Percentiles rank a stretch among this genome's conserved stretches.
Conservation (phyloP, 2,329 filamentous ascomycete genomes). For the Sarocladiaceae sp. region DNA sequence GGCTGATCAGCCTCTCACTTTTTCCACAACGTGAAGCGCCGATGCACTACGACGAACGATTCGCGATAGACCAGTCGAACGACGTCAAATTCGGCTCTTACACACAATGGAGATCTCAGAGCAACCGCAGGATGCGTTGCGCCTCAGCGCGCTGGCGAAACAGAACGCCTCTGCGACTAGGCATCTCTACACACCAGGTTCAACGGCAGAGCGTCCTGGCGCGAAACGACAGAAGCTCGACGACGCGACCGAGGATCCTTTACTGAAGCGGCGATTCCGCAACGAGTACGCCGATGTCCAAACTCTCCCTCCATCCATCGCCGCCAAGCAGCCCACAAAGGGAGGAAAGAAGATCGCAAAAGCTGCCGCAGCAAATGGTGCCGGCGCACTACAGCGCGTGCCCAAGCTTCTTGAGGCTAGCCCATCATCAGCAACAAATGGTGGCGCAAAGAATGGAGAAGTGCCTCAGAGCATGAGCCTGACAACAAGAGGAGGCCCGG, state of each 20-base stretch:
- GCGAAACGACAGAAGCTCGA: constrained; percentile 35
- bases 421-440: constrained; percentile 14
- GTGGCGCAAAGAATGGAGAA: constrained; percentile 7
- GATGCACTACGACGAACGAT: constrained; percentile 5
- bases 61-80: too few relatives aligned
- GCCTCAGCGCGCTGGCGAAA: constrained; percentile 28
- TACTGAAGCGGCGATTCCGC: constrained; percentile 48
- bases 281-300: constrained; percentile 75
- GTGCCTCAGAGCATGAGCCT: constrained; percentile 26
- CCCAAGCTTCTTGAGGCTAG: constrained; percentile 36
- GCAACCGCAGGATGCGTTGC: constrained; percentile 26
- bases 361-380: constrained; percentile 36
- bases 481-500: constrained; percentile 23
- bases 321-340: constrained; percentile 67
- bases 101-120: constrained; percentile 29
- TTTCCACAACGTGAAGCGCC: too few relatives aligned
- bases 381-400: constrained; percentile 12
- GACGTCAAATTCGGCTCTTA: background rate
- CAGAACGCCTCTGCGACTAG: constrained; percentile 30
- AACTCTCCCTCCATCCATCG: constrained; percentile 72
- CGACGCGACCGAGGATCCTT: constrained; percentile 27
- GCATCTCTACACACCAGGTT: constrained; percentile 25
- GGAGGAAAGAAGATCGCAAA: constrained; percentile 37
- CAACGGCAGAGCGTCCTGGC: constrained; percentile 1
- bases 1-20: constrained; percentile 15